Evolutionary conservation across 768 basidiomycete species (phyloP), one percentile per base, ranked within the genome.

Genomic region (Lepiota brunneoincarnata): DNA sequence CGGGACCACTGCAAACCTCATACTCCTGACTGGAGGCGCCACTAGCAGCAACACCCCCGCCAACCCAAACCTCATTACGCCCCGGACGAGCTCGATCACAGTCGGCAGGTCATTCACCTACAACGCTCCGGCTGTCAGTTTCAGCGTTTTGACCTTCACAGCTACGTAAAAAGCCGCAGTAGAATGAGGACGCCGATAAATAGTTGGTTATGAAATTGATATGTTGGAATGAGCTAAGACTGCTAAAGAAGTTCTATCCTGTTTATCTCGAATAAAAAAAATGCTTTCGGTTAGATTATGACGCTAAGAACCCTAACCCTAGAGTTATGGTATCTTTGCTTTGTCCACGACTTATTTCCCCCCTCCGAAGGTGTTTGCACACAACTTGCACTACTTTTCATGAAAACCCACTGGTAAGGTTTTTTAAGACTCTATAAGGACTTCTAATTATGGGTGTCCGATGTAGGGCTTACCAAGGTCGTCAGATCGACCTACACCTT

Each of bases 341-440:
- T 23, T 24, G 44, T 31, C 44, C 44, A 54, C 44, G 40, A 34
- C 37, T 39, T 15, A 14, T n/a, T 18, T 45, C 26, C 35, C 43
- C 5, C 11, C 20, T 46, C 20, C 52, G 46, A 2, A 46, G 43
- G 46, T 46, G 44, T 45, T 24, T 54, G 12, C 45, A 48, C 14
- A 40, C 53, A 9, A 40, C 45, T 2, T 20, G 38, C 9, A 10
- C 15, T 4, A 4, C 23, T 7, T 20, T 15, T 21, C 83, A 84
- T 71, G 82, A 81, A 58, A 84, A 84, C 42, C 83, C 83, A 6
- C 66, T 84, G 63, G 83, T 82, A 64, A 61, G 69, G 50, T 35
- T 37, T 14, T n/a, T 23, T 39, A 12, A 21, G 44, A n/a, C 7
- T 37, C 39, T 11, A 15, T 15, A 7, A 37, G 10, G 6, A 18